Base-by-base conservation (phyloP, 2,329 filamentous ascomycete genomes). In the Fusarium irregulare region DNA sequence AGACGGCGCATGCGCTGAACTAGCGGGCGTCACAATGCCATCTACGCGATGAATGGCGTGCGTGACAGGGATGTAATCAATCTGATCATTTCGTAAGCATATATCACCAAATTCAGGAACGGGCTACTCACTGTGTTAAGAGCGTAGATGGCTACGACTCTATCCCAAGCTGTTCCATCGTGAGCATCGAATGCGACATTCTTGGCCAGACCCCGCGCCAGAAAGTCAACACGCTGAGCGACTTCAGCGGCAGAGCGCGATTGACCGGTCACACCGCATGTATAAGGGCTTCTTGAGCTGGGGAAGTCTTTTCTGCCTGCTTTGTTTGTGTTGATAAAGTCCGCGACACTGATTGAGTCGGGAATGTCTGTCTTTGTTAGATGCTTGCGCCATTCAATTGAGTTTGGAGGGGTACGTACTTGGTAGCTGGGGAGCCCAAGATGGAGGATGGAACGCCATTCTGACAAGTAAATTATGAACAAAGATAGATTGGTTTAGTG, bases 141-240 rank as follows among this genome's bases (percentile, higher is more conserved):
- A 8, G 91, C 90, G 80, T 93, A 97, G 30, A 94, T 83, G 2
- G 85, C 91, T 42, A 93, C 83, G 20, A 94, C 91, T 78, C 94
- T 94, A 73, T 96, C 92, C 90, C 91, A 96, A 75, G 94, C 91
- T 0, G 88, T 88, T 16, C 91, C 92, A 55, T 88, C 79, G 63
- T 92, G 91, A 3, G 91, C 88, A 37, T 86, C 78, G 85, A 92
- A 93, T 28, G 87, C 89, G 69, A 92, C 88, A 75, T 91, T 89
- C 41, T 88, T 70, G 5, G 57, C 85, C 30, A 97, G 80, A 13
- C 87, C 90, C 51, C 91, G 86, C n/a, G 93, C 87, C 10, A 96
- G 84, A 53, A 83, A 83, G 42, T 93, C 90, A 7, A 91, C 87
- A 7, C 92, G 86, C 50, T 89, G 83, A 49, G 86, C 87, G 42